These are phyloP conservation scores for Pichia nanzhaoensis DNA, from an alignment of 805 yeast genomes.

Conservation along the genomic window DNA sequence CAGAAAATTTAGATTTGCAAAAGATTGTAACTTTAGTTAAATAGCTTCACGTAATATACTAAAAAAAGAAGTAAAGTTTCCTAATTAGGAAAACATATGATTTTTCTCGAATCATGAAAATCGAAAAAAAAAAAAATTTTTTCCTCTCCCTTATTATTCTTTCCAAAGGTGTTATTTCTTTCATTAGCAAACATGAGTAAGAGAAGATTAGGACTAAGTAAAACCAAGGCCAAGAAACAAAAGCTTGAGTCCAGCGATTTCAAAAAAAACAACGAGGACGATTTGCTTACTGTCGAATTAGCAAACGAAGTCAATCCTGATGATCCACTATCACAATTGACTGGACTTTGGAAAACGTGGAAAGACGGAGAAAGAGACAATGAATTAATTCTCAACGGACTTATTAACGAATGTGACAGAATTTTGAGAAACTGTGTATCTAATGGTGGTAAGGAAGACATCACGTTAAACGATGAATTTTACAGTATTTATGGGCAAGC, in stretches of 20 bases:
- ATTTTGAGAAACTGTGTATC: conserved; percentile 45
- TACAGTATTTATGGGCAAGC: conserved; percentile 72
- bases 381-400: conserved; percentile 67
- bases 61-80: not conserved
- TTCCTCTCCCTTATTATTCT: not conserved
- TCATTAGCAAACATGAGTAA: conserved; percentile 26
- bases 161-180: not conserved
- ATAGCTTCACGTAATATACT: not conserved
- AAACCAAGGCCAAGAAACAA: conserved; percentile 38
- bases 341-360: conserved; percentile 66
- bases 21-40: conserved; percentile 12
- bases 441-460: conserved; percentile 26
- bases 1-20: conserved; percentile 10
- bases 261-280: conserved; percentile 25
- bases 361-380: conserved; percentile 48
- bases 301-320: conserved; percentile 65
- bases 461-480: conserved; percentile 43
- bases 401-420: conserved; percentile 89
- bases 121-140: not conserved
- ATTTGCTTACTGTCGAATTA: conserved; percentile 51
- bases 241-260: conserved; percentile 57
- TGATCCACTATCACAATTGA: conserved; percentile 72
- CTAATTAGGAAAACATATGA: conserved; percentile 3
- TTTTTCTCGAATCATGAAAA: not conserved
- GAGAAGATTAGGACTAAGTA: conserved; percentile 61